Evolutionary conservation across 345 rosid species (phyloP).

Genomic region (Nephelium lappaceum): DNA sequence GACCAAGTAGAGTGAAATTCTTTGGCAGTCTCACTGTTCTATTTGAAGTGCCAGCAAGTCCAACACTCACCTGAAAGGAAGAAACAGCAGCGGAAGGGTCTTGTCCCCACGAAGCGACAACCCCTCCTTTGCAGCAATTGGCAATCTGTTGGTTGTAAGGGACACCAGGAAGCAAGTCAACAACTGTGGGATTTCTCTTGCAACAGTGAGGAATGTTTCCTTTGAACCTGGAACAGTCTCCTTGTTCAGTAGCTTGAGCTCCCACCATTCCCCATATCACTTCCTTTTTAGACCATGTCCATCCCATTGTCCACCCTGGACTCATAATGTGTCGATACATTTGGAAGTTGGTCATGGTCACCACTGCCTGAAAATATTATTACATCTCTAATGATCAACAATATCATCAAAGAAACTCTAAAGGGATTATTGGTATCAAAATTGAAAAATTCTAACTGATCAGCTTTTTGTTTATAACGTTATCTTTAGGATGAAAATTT

Average conservation of each 20-base stretch:
- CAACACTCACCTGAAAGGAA: constrained; percentile 47
- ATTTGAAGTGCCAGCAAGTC: constrained; percentile 50
- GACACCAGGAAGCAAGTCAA: constrained; percentile 51
- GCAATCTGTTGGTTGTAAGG: constrained; percentile 49
- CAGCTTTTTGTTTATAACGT: too few species aligned
- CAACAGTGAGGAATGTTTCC: constrained; percentile 47
- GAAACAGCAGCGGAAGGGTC: constrained; percentile 41
- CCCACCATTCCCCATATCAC: constrained; percentile 52
- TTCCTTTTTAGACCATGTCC: constrained; percentile 55
- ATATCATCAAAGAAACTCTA: too few species aligned
- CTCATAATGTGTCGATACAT: constrained; percentile 43
- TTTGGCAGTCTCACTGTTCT: constrained; percentile 47
- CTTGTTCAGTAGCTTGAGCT: constrained; percentile 54
- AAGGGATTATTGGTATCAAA: too few species aligned
- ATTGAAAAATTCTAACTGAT: too few species aligned
- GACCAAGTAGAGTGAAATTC: constrained; percentile 47
- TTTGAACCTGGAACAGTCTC: constrained; percentile 59
- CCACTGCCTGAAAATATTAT: constrained; percentile 38
- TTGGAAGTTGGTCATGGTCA: constrained; percentile 49
- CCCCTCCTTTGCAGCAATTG: constrained; percentile 55
- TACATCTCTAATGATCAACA: background rate
- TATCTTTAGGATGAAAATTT: background rate
- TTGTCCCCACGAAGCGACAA: constrained; percentile 41
- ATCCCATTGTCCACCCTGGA: constrained; percentile 53
- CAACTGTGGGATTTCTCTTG: constrained; percentile 40